phyloP scores from a whole-genome alignment of 2,329 filamentous ascomycete species.

The Aspergillus cejpii region DNA sequence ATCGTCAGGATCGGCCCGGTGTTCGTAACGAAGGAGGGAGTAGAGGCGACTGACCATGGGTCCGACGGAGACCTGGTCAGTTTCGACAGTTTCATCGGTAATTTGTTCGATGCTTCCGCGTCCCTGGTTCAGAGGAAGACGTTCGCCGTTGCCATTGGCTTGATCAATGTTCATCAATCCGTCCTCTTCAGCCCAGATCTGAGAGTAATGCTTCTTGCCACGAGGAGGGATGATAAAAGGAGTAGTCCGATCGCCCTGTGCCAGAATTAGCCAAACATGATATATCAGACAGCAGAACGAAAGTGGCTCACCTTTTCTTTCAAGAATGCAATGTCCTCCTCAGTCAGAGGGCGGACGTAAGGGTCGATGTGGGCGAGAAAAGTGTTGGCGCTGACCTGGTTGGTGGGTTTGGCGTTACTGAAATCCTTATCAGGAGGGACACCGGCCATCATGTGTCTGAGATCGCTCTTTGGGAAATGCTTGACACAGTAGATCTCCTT shows the following conservation, averaged over 20 bases:
- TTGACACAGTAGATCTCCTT: conserved; percentile 84
- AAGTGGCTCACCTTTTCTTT: conserved; percentile 58
- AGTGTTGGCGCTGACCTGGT: conserved; percentile 88
- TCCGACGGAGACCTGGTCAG: conserved; percentile 80
- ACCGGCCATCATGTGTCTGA: conserved; percentile 79
- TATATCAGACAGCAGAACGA: conserved; percentile 13
- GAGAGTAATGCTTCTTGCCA: conserved; percentile 76
- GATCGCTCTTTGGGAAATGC: conserved; percentile 70
- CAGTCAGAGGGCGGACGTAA: conserved; percentile 79
- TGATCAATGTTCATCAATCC: conserved; percentile 68
- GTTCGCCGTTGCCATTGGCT: conserved; percentile 55
- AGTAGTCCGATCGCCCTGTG: conserved; percentile 64
- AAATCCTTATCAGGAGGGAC: conserved; percentile 92
- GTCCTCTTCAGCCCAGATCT: conserved; percentile 93
- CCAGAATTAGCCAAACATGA: conserved; percentile 4
- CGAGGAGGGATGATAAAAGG: conserved; percentile 83
- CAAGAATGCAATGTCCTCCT: conserved; percentile 90
- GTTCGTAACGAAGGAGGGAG: conserved; percentile 71
- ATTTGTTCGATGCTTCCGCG: conserved; percentile 81
- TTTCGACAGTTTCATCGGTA: conserved; percentile 78
- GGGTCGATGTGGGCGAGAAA: conserved; percentile 91
- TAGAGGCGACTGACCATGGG: conserved; percentile 78
- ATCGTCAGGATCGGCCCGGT: conserved; percentile 47
- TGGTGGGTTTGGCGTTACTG: conserved; percentile 84
- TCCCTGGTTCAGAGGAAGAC: conserved; percentile 69